These are phyloP conservation scores for Lodderomyces metapsilosis DNA, from an alignment of 1,139 yeast genomes.

Conservation along the genomic window DNA sequence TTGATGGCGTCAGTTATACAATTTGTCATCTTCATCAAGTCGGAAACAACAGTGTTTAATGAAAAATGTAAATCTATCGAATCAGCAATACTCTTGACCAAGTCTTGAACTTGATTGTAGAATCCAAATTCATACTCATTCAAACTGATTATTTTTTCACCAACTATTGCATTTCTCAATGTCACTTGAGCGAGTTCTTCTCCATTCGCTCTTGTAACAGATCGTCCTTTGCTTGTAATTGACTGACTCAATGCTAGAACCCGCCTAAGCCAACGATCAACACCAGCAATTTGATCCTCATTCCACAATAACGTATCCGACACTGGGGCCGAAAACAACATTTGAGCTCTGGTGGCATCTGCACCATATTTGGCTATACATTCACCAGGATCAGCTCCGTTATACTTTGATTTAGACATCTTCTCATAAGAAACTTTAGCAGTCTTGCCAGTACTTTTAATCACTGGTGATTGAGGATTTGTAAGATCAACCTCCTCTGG, in stretches of 20 bases:
- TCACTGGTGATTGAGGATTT: conserved; percentile 40
- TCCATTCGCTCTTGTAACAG: too few relatives aligned
- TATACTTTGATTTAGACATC: conserved; percentile 93
- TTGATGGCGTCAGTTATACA: conserved; percentile 42
- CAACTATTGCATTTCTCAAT: neutral
- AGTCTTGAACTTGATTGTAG: conserved; percentile 57
- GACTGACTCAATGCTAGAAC: conserved; percentile 46
- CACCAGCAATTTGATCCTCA: conserved; percentile 79
- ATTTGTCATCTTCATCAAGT: conserved; percentile 83
- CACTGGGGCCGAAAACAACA: conserved; percentile 91
- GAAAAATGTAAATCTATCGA: conserved; percentile 62
- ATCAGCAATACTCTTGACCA: conserved; percentile 49
- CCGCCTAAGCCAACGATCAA: conserved; percentile 79
- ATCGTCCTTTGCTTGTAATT: too few relatives aligned
- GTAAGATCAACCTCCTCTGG: conserved; percentile 62
- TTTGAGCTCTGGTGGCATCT: conserved; percentile 91
- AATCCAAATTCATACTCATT: conserved; percentile 49
- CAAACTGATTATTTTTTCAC: conserved; percentile 19
- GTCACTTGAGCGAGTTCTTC: conserved; percentile 2
- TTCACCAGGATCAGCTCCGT: conserved; percentile 87
- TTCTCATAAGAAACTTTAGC: conserved; percentile 73
- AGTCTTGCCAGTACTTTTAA: conserved; percentile 47
- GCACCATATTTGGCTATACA: conserved; percentile 85
- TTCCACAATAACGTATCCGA: conserved; percentile 86
- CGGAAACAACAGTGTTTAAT: conserved; percentile 83